Conservation (phyloP, 176 grass and related monocot species). For the Musa troglodytarum region DNA sequence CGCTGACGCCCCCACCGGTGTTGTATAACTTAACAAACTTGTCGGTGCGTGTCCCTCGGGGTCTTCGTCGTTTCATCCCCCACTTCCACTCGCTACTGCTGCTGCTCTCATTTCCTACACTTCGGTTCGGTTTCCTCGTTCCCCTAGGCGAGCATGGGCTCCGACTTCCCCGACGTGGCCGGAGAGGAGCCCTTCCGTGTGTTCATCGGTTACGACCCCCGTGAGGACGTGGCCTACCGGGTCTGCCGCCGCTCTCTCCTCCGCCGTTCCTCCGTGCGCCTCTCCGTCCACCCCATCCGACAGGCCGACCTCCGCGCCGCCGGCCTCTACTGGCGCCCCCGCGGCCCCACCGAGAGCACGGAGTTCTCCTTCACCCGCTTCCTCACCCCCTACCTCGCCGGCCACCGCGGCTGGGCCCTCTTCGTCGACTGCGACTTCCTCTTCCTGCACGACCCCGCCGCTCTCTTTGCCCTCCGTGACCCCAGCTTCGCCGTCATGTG, state of each 20-base stretch:
- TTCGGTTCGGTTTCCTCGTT: too few species aligned
- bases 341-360: conserved; percentile 62
- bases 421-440: conserved; percentile 91
- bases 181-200: conserved; percentile 36
- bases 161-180: not conserved
- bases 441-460: conserved; percentile 60
- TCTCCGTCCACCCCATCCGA: conserved; percentile 48
- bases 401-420: conserved; percentile 62
- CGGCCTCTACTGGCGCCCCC: conserved; percentile 50
- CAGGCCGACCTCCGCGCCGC: conserved; percentile 51
- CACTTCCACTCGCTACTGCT: too few species aligned
- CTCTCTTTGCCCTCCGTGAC: conserved; percentile 22
- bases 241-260: conserved; percentile 70
- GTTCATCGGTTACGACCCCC: conserved; percentile 78
- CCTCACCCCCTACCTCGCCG: conserved; percentile 63
- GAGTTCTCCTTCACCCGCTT: conserved; percentile 95
- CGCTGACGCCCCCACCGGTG: too few species aligned
- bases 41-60: too few species aligned
- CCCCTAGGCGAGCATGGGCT: not conserved
- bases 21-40: too few species aligned
- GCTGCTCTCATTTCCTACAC: too few species aligned
- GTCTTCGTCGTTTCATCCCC: too few species aligned
- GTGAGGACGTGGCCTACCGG: conserved; percentile 60
- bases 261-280: conserved; percentile 46
- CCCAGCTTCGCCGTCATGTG: conserved; percentile 33